Percentiles rank a stretch among this genome's conserved stretches.
Evolutionary conservation across 1,284 basidiomycete genomes (phyloP).

Genomic region (Melampsora occidentalis): DNA sequence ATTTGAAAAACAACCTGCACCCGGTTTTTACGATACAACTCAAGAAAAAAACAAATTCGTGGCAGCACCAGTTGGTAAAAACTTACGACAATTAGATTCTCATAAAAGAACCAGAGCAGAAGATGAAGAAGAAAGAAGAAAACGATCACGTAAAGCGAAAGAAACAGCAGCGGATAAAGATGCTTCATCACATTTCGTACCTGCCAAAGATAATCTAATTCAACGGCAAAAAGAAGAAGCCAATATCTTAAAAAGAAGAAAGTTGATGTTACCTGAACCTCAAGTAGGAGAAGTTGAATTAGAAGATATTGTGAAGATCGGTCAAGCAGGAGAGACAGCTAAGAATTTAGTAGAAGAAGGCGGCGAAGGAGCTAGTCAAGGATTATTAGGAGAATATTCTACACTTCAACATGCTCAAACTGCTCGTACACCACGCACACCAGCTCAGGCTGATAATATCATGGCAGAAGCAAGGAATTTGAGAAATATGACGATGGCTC

Average conservation of each 20-base stretch:
- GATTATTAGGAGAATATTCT: slow-evolving; percentile 86
- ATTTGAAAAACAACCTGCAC: slow-evolving; percentile 91
- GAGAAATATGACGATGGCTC: slow-evolving; percentile 82
- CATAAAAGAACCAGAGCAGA: slow-evolving; percentile 90
- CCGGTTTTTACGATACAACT: slow-evolving; percentile 94
- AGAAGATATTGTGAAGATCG: slow-evolving; percentile 98
- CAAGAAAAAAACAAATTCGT: slow-evolving; percentile 89
- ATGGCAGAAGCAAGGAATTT: slow-evolving; percentile 92
- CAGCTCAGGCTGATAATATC: slow-evolving; percentile 85
- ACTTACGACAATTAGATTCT: slow-evolving; percentile 73
- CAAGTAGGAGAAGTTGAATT: slow-evolving; percentile 95
- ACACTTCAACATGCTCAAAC: slow-evolving; percentile 79
- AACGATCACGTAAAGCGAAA: slow-evolving; percentile 69
- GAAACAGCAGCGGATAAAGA: slow-evolving; percentile 60
- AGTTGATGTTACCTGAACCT: slow-evolving; percentile 78
- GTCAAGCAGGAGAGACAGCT: slow-evolving; percentile 82
- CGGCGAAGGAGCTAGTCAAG: slow-evolving; percentile 71
- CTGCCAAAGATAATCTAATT: slow-evolving; percentile 92
- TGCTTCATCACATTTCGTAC: slow-evolving; percentile 75
- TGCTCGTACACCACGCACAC: slow-evolving; percentile 87
- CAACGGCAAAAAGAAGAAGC: slow-evolving; percentile 96
- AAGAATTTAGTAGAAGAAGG: slow-evolving; percentile 69
- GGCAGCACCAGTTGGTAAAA: slow-evolving; percentile 85
- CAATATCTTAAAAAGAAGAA: slow-evolving; percentile 82
- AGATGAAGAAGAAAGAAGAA: slow-evolving; percentile 78